These are phyloP conservation scores for Neonectria neomacrospora DNA, from an alignment of 2,329 filamentous ascomycete genomes.

Conservation along the genomic window DNA sequence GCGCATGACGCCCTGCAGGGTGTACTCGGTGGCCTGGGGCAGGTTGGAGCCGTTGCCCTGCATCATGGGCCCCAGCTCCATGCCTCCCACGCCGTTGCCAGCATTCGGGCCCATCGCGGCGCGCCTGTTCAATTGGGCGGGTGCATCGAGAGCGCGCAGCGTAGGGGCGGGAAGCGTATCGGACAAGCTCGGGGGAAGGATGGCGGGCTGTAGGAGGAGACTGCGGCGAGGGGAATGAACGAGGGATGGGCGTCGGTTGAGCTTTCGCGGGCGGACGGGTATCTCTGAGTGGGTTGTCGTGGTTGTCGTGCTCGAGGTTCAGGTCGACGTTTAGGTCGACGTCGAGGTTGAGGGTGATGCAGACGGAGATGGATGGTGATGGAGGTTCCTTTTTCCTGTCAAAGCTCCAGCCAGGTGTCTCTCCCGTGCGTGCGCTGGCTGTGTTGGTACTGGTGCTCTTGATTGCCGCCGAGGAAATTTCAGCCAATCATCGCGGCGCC, in stretches of 20 bases:
- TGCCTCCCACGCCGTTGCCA: constrained; percentile 58
- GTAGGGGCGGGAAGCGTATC: constrained; percentile 36
- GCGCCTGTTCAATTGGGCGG: constrained; percentile 50
- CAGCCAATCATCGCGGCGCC: constrained; percentile 42
- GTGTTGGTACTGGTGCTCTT: constrained; percentile 34
- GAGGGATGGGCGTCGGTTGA: background rate
- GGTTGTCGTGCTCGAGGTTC: no score
- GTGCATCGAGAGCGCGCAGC: constrained; percentile 51
- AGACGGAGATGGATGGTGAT: constrained; percentile 23
- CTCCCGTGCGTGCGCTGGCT: constrained; percentile 31
- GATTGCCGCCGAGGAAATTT: constrained; percentile 39
- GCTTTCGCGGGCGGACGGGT: background rate
- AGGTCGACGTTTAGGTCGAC: constrained; percentile 3
- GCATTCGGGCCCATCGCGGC: constrained; percentile 56
- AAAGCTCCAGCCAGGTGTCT: constrained; percentile 38
- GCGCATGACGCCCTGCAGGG: constrained; percentile 88
- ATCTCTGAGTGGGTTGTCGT: background rate
- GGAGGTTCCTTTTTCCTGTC: constrained; percentile 28
- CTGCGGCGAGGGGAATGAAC: constrained; percentile 19
- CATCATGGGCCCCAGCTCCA: constrained; percentile 59
- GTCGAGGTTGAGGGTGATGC: background rate
- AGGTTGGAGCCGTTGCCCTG: constrained; percentile 60
- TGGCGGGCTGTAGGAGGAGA: constrained; percentile 26
- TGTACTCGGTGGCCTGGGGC: constrained; percentile 71
- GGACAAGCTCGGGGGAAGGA: constrained; percentile 38